Percentiles rank a stretch among this genome's conserved stretches.
Conservation (phyloP, 768 basidiomycete genomes). For the Calocybe indica region DNA sequence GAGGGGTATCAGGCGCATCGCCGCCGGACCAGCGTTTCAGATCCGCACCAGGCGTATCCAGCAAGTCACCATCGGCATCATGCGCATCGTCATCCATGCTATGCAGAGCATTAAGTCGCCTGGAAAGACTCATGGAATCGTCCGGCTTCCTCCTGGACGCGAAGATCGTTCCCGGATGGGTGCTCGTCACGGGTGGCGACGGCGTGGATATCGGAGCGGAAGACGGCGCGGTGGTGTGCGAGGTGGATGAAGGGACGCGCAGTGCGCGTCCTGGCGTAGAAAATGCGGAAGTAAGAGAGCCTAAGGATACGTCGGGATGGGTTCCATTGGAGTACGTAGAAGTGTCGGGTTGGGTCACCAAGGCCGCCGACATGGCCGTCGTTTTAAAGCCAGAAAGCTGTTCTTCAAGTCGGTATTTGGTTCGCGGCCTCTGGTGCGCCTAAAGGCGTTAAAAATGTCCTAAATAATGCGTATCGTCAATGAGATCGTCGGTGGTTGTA, state of each 20-base stretch:
- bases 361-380: too few relatives aligned
- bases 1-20: slow-evolving; percentile 46
- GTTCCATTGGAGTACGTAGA: slow-evolving; percentile 38
- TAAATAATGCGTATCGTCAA: too few relatives aligned
- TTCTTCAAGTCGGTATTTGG: too few relatives aligned
- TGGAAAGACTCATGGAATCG: slow-evolving; percentile 31
- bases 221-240: slow-evolving; percentile 45
- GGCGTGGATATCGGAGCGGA: slow-evolving; percentile 46
- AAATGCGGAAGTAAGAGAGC: slow-evolving; percentile 47
- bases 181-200: slow-evolving; percentile 31
- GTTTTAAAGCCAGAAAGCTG: too few relatives aligned
- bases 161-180: neutral
- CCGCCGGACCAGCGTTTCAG: slow-evolving; percentile 29
- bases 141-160: slow-evolving; percentile 32
- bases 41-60: slow-evolving; percentile 50
- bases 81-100: slow-evolving; percentile 27
- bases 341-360: too few relatives aligned
- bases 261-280: slow-evolving; percentile 43
- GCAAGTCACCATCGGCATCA: slow-evolving; percentile 34
- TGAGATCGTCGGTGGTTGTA: too few relatives aligned
- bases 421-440: too few relatives aligned
- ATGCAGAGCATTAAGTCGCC: slow-evolving; percentile 26
- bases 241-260: slow-evolving; percentile 44
- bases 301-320: slow-evolving; percentile 57
- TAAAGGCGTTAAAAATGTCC: too few relatives aligned